Conservation (phyloP, 257 asterid genomes). For the Asclepias syriaca region DNA sequence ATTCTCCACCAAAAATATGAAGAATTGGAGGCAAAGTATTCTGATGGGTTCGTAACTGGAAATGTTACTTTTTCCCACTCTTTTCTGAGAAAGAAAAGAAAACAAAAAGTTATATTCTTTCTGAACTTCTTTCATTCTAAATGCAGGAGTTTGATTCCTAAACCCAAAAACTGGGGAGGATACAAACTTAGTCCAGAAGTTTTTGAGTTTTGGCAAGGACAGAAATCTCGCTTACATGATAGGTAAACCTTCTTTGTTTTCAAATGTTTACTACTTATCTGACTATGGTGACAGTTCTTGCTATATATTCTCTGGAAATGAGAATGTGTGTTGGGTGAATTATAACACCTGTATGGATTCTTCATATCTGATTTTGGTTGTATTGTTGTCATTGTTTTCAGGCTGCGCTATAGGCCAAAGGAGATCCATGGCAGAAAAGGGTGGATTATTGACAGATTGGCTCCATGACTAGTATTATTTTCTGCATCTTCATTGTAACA, state of each 20-base stretch:
- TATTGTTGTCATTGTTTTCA: constrained; percentile 10
- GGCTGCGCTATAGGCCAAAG: constrained; percentile 29
- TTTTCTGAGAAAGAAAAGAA: too few relatives aligned
- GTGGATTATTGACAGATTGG: constrained; percentile 41
- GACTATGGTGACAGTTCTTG: neutral
- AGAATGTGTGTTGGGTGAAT: neutral
- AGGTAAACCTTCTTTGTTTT: constrained; percentile 25
- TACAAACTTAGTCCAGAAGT: constrained; percentile 38
- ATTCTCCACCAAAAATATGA: constrained; percentile 27
- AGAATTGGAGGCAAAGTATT: constrained; percentile 35
- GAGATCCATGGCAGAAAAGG: constrained; percentile 23
- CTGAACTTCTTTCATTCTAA: neutral
- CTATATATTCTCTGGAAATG: neutral
- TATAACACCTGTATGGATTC: neutral
- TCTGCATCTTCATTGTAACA: constrained; percentile 23
- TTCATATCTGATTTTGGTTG: neutral
- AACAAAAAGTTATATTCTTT: neutral
- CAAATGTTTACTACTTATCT: neutral
- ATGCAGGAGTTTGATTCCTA: constrained; percentile 36
- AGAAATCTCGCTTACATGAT: constrained; percentile 43
- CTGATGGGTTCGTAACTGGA: constrained; percentile 25
- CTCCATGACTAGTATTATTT: constrained; percentile 34
- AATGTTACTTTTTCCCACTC: too few relatives aligned
- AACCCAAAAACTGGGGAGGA: constrained; percentile 49
- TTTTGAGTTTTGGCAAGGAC: constrained; percentile 55